Conservation (phyloP, 169 alveolate genomes). For the Babesia sp. region DNA sequence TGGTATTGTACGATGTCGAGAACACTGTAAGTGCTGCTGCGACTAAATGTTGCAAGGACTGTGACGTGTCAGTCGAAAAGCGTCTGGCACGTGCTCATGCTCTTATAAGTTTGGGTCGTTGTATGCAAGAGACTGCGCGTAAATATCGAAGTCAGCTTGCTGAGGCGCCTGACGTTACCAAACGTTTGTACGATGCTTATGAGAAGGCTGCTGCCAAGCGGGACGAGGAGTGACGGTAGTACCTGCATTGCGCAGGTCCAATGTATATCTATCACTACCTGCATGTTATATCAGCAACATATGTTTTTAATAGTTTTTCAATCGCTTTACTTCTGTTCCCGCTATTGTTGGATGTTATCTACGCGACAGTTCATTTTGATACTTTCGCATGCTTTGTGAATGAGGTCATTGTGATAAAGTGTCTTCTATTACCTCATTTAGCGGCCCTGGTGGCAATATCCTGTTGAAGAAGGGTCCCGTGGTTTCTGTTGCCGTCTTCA, state of each 20-base stretch:
- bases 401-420: not conserved
- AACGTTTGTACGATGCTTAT: constrained; percentile 55
- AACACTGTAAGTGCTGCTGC: constrained; percentile 72
- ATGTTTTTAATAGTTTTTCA: too few species aligned
- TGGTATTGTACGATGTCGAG: constrained; percentile 77
- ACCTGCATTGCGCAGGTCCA: too few species aligned
- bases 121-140: constrained; percentile 66
- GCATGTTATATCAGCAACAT: too few species aligned
- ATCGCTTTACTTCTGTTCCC: too few species aligned
- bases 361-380: not conserved
- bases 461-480: constrained; percentile 44
- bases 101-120: constrained; percentile 59
- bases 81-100: constrained; percentile 70
- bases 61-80: constrained; percentile 42
- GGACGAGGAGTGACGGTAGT: not conserved
- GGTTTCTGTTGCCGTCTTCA: constrained; percentile 18
- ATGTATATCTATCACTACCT: too few species aligned
- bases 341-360: too few species aligned
- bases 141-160: constrained; percentile 32
- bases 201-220: not conserved
- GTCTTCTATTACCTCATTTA: constrained; percentile 7
- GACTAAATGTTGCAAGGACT: constrained; percentile 71
- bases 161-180: constrained; percentile 41
- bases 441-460: constrained; percentile 42
- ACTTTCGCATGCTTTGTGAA: not conserved